Conservation (phyloP, 2,329 filamentous ascomycete genomes). For the Colletotrichum camelliae region DNA sequence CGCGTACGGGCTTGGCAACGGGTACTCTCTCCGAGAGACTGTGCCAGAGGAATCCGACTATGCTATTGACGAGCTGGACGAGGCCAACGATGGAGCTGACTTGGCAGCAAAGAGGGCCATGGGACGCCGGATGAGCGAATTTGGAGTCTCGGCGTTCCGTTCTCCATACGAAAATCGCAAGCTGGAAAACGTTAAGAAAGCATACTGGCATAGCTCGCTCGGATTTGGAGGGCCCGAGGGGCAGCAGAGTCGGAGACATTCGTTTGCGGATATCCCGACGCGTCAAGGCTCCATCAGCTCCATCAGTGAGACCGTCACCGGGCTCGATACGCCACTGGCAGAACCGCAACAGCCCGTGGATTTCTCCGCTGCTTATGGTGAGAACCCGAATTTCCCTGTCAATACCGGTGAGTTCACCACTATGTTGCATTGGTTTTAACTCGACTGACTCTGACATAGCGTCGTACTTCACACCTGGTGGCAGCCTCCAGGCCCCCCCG, state of each 20-base stretch:
- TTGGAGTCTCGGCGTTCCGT: conserved; percentile 50
- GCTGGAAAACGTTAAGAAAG: conserved; percentile 69
- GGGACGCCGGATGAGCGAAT: conserved; percentile 64
- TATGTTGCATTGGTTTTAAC: not conserved
- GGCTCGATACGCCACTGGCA: conserved; percentile 50
- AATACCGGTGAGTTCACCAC: conserved; percentile 43
- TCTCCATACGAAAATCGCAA: conserved; percentile 65
- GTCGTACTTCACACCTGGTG: conserved; percentile 42
- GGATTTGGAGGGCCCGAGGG: conserved; percentile 69
- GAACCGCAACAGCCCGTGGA: conserved; percentile 51
- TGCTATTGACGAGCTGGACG: conserved; percentile 76
- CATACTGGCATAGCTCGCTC: conserved; percentile 75
- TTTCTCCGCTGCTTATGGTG: conserved; percentile 44
- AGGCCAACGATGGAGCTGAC: conserved; percentile 59
- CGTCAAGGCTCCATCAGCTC: conserved; percentile 69
- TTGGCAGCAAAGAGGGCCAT: conserved; percentile 50
- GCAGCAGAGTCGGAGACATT: conserved; percentile 79
- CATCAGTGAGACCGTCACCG: conserved; percentile 54
- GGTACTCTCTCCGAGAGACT: conserved; percentile 63
- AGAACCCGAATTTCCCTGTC: conserved; percentile 40
- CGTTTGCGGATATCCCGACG: conserved; percentile 74
- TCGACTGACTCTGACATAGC: conserved; percentile 34
- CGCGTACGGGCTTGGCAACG: conserved; percentile 58
- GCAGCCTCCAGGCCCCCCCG: conserved; percentile 34
- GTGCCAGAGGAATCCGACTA: conserved; percentile 72